phyloP scores from a whole-genome alignment of 495 filamentous ascomycete genomes.

The Lepraria neglecta region DNA sequence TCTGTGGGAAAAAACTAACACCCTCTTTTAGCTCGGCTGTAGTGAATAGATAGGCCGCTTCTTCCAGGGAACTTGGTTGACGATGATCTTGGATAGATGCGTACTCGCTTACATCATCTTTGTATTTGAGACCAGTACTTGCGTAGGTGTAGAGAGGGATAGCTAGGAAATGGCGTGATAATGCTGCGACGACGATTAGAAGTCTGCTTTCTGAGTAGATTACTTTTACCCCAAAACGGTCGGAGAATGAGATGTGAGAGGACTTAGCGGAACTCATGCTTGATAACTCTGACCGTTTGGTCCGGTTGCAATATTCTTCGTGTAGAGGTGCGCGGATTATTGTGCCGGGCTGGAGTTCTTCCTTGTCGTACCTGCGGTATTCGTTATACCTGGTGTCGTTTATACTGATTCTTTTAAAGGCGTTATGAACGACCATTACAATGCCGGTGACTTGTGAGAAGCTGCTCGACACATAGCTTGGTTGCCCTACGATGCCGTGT shows the following conservation, averaged over 20 bases:
- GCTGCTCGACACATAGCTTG: conserved; percentile 1
- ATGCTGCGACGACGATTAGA: conserved; percentile 24
- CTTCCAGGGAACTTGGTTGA: not conserved
- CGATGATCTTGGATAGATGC: conserved; percentile 24
- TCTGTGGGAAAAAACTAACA: conserved; percentile 2
- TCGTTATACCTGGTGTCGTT: not conserved
- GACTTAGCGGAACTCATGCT: not conserved
- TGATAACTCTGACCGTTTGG: conserved; percentile 5
- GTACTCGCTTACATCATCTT: conserved; percentile 20
- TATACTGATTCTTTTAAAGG: not conserved
- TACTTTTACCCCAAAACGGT: conserved; percentile 11
- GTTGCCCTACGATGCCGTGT: not conserved
- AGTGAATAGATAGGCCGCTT: not conserved
- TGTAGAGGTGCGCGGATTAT: conserved; percentile 26
- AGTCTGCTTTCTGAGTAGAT: conserved; percentile 24
- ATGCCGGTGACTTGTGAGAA: not conserved
- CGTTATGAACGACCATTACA: too few relatives aligned
- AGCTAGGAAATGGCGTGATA: conserved; percentile 20
- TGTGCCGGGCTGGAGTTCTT: conserved; percentile 15
- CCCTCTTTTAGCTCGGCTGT: conserved; percentile 9
- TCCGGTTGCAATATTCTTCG: conserved; percentile 23
- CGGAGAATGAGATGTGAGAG: conserved; percentile 5
- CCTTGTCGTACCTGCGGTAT: conserved; percentile 3
- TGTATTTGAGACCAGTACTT: conserved; percentile 20
- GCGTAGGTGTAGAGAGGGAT: conserved; percentile 27